Base-by-base conservation (phyloP, 164 flowering plant genomes). In the Vitis cinerea region DNA sequence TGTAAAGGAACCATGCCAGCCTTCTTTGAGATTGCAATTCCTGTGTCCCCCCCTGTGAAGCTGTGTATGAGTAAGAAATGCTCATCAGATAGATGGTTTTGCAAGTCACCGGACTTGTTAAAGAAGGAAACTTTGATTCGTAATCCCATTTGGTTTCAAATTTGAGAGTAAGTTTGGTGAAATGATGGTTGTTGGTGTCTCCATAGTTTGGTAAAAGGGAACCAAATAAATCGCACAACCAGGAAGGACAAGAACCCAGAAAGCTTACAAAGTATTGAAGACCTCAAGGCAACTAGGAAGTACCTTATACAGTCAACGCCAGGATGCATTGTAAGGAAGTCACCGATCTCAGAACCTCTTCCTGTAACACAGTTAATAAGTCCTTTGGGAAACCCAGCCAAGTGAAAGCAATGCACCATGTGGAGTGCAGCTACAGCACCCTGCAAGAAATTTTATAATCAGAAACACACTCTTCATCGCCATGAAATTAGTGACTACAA, bases 1-100 rank as follows among this genome's bases (percentile, higher is more conserved):
- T 96, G 98, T 55, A 96, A 91, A 61, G 98, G 98, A 67, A 96
- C 75, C 99, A 96, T 96, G 52, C 97, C 95, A 15, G 98, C 97
- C 78, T 96, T 96, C 83, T 93, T 96, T 44, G 99, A 93, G 59
- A 96, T 96, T 49, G 95, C 84, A 73, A 96, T 80, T 13, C 99
- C 99, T 8, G 98, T 93, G 79, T 96, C 99, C 55, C 99, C 99
- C 17, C 99, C 99, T 1, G 97, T 96, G 78, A 96, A 93, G 80
- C 99, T 95, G 81, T 70, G 31, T 50, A 66, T 61, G 48, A 53
- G 29, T 16, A 10, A 27, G 37, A 15, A 61, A 59, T 9, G n/a
- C 48, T 37, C 44, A 37, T 37, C 0, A 37, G 44, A 14, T 15
- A 7, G 10, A 66, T 3, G 49, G 63, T 3, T 44, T 37, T 37